phyloP scores from a whole-genome alignment of 2,329 filamentous ascomycete genomes.

The Paecilomyces niveus region DNA sequence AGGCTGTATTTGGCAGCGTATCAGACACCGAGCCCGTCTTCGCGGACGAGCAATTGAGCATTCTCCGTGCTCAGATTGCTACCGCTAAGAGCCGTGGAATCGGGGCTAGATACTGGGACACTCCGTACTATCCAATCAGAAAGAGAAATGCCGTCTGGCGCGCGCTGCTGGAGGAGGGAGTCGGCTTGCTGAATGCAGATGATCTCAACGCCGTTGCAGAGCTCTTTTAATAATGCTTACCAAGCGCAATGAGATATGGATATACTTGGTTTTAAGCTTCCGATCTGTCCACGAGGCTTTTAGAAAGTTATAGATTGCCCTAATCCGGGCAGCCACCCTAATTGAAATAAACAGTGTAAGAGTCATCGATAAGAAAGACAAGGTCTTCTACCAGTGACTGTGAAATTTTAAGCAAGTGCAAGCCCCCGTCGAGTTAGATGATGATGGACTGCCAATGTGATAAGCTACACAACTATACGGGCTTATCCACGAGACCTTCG shows the following conservation, averaged over 20 bases:
- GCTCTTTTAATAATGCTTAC: slow-evolving; percentile 17
- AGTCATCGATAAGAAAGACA: too few species aligned
- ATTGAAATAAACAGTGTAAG: neutral
- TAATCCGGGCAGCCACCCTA: neutral
- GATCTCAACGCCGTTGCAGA: slow-evolving; percentile 49
- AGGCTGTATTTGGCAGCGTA: slow-evolving; percentile 30
- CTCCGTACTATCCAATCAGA: slow-evolving; percentile 53
- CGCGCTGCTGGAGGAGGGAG: slow-evolving; percentile 49
- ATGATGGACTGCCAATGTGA: too few species aligned
- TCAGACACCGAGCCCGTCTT: slow-evolving; percentile 29
- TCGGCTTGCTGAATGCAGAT: slow-evolving; percentile 58
- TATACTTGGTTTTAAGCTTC: neutral
- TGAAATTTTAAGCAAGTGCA: too few species aligned
- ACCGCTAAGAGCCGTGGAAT: slow-evolving; percentile 52
- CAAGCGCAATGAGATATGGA: neutral
- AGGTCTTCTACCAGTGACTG: too few species aligned
- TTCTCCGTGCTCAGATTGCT: slow-evolving; percentile 46
- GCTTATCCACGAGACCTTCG: neutral
- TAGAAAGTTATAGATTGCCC: neutral
- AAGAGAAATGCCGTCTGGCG: slow-evolving; percentile 54
- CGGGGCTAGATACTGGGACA: slow-evolving; percentile 55
- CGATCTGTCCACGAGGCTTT: slow-evolving; percentile 1
- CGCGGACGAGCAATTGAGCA: slow-evolving; percentile 38
- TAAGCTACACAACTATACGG: too few species aligned
- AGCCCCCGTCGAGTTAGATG: too few species aligned